Evolutionary conservation across 768 basidiomycete species (phyloP).

Genomic region (Clitopilus hobsonii): DNA sequence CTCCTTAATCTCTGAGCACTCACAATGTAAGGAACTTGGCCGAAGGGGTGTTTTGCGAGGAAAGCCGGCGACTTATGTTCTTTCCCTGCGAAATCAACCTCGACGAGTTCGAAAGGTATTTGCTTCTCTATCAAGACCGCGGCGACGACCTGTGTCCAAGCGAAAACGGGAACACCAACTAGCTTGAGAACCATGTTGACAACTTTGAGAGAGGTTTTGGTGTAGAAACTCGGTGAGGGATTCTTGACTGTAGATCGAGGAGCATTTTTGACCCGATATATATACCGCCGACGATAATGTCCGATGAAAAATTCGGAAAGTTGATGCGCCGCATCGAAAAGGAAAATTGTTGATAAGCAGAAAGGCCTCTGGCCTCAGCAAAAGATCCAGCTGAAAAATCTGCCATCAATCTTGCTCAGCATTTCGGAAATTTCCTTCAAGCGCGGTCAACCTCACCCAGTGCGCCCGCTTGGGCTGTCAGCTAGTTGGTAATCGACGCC

Average conservation of each 20-base stretch:
- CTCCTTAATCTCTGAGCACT: background rate
- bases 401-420: background rate
- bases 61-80: conserved; percentile 31
- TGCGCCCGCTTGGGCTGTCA: too few species aligned
- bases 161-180: conserved; percentile 25
- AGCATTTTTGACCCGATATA: background rate
- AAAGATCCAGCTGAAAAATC: background rate
- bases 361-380: background rate
- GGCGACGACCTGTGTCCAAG: conserved; percentile 40
- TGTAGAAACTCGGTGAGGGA: background rate
- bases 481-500: too few species aligned
- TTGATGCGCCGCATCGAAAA: background rate
- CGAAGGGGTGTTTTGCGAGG: conserved; percentile 41
- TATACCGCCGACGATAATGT: too few species aligned
- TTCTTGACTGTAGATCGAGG: background rate
- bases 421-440: background rate
- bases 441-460: background rate
- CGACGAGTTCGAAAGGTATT: conserved; percentile 35
- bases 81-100: conserved; percentile 26
- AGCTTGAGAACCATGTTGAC: conserved; percentile 25
- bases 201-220: too few species aligned
- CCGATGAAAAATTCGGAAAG: too few species aligned
- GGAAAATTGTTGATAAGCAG: background rate
- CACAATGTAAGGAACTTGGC: conserved; percentile 32
- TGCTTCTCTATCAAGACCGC: conserved; percentile 35